These are phyloP conservation scores for Aspergillus spinulosporus DNA, from an alignment of 2,329 filamentous ascomycete species.

Conservation along the genomic window DNA sequence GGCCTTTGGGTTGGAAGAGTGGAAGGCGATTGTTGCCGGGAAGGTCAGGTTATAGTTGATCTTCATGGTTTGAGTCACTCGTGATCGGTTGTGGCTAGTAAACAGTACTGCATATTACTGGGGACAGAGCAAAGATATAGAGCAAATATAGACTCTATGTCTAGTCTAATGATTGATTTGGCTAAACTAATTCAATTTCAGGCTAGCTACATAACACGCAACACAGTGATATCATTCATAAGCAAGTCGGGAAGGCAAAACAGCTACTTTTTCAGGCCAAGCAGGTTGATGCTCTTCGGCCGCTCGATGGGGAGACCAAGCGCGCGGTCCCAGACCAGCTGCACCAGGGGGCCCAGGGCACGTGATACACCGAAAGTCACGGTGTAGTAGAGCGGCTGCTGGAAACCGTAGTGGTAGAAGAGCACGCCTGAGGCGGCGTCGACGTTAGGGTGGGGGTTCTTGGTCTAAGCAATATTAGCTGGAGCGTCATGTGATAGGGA, in stretches of 20 bases:
- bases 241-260: background rate
- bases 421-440: constrained; percentile 90
- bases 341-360: constrained; percentile 81
- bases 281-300: constrained; percentile 94
- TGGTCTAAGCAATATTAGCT: constrained; percentile 58
- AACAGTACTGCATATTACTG: too few species aligned
- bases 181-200: background rate
- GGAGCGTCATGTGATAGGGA: background rate
- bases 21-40: constrained; percentile 53
- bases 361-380: constrained; percentile 67
- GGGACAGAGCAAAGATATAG: background rate
- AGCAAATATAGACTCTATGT: constrained; percentile 6
- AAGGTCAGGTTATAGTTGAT: constrained; percentile 46
- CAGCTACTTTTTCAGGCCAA: constrained; percentile 69
- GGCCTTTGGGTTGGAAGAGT: constrained; percentile 60
- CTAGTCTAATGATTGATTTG: constrained; percentile 9
- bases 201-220: background rate
- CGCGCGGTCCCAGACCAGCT: constrained; percentile 94
- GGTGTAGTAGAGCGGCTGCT: constrained; percentile 92
- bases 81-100: too few species aligned
- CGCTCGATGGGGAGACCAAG: constrained; percentile 93
- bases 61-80: too few species aligned
- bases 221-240: background rate
- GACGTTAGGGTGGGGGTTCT: constrained; percentile 97
- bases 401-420: constrained; percentile 98